These are phyloP conservation scores for Chaetomium fimeti DNA, from an alignment of 495 filamentous ascomycete species.

Conservation along the genomic window DNA sequence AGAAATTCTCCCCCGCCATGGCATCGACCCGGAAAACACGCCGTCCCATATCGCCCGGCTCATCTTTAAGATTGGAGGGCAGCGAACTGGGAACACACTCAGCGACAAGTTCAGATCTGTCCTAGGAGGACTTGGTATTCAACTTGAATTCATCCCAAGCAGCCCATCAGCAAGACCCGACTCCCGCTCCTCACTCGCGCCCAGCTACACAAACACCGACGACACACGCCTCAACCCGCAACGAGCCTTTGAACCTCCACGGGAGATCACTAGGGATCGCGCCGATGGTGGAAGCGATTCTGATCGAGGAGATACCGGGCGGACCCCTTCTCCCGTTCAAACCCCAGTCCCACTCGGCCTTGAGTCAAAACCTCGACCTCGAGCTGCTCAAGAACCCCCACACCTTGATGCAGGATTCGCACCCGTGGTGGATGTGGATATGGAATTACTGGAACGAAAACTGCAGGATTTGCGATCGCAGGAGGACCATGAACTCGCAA, in stretches of 20 bases:
- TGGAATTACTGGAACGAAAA: slow-evolving; percentile 24
- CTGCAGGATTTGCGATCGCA: slow-evolving; percentile 22
- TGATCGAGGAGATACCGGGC: not conserved
- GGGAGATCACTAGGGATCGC: not conserved
- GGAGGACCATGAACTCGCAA: slow-evolving; percentile 18
- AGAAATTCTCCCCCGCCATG: slow-evolving; percentile 63
- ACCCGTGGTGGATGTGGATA: not conserved
- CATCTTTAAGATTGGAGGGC: slow-evolving; percentile 74
- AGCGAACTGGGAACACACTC: slow-evolving; percentile 39
- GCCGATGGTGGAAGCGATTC: not conserved
- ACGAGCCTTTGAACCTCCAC: not conserved
- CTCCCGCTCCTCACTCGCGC: slow-evolving; percentile 10
- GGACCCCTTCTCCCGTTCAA: not conserved
- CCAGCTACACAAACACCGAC: slow-evolving; percentile 23
- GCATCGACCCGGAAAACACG: slow-evolving; percentile 67
- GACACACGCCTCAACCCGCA: slow-evolving; percentile 4
- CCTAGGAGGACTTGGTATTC: slow-evolving; percentile 36
- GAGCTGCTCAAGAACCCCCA: not conserved
- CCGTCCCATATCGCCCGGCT: slow-evolving; percentile 68
- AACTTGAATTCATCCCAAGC: slow-evolving; percentile 31
- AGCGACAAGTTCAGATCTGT: slow-evolving; percentile 40
- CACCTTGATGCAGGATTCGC: slow-evolving; percentile 16
- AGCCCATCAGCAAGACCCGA: slow-evolving; percentile 23
- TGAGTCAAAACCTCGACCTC: not conserved
- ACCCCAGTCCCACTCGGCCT: not conserved